Evolutionary conservation across 1,284 basidiomycete species (phyloP).

Genomic region (Rhodotorula sp.): DNA sequence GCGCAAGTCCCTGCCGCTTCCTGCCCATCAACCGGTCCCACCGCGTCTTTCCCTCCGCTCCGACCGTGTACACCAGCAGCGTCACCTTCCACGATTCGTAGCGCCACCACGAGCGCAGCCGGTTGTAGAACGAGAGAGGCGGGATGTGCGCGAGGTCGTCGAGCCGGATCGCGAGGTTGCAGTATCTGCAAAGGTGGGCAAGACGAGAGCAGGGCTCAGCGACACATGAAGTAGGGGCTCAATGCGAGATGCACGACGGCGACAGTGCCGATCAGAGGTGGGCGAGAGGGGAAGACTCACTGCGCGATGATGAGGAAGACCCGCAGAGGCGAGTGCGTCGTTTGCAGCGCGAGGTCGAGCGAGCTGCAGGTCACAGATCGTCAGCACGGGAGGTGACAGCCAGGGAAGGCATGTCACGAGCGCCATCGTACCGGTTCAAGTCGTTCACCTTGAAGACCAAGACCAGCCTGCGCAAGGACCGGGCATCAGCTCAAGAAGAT

Average conservation of each 20-base stretch:
- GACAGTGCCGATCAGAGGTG: background rate
- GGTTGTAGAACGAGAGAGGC: slow-evolving; percentile 40
- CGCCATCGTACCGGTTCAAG: slow-evolving; percentile 45
- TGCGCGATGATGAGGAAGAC: slow-evolving; percentile 90
- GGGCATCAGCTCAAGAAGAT: slow-evolving; percentile 23
- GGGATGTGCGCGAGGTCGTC: slow-evolving; percentile 62
- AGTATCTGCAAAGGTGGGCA: slow-evolving; percentile 57
- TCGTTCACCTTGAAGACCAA: slow-evolving; percentile 70
- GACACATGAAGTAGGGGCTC: background rate
- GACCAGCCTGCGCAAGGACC: slow-evolving; percentile 55
- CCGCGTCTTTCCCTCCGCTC: slow-evolving; percentile 20
- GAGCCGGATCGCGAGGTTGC: slow-evolving; percentile 77
- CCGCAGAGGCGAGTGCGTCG: slow-evolving; percentile 61
- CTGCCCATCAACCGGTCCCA: slow-evolving; percentile 1
- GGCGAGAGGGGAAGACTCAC: slow-evolving; percentile 7
- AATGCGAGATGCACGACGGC: background rate
- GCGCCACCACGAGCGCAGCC: slow-evolving; percentile 31
- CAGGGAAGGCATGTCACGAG: too few species aligned
- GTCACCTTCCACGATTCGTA: slow-evolving; percentile 38
- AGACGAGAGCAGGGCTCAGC: background rate
- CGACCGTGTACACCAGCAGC: slow-evolving; percentile 17
- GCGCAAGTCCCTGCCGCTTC: slow-evolving; percentile 4
- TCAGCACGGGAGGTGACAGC: too few species aligned
- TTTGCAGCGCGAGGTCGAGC: slow-evolving; percentile 58
- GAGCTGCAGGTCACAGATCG: slow-evolving; percentile 54